Base-by-base conservation (phyloP, 148 eudicot species). In the Camellia japonica region DNA sequence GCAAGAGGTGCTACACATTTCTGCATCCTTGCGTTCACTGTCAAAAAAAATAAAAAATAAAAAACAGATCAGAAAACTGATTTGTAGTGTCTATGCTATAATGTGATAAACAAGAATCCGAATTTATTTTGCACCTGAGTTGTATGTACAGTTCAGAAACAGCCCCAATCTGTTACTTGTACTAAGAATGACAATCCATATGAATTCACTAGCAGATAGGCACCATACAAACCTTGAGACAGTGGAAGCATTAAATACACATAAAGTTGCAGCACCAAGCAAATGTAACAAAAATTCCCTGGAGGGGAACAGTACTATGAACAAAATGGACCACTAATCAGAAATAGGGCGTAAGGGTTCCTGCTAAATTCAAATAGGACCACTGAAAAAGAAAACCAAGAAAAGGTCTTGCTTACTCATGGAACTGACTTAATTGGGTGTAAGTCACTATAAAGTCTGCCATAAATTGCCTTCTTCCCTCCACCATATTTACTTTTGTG, bases 11-110 rank as follows among this genome's bases (percentile, higher is more conserved):
- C 52, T 5, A 49, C 52, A 4, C 52, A 3, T 49, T 49, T 41
- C 49, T 12, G 47, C 71, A 68, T 18, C 3, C 68, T 68, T 41
- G n/a, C 71, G 43, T 68, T 68, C 71, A 49, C 52, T 68, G 71
- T 68, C 49, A 41, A 42, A 43, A 68, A 4, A 42, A 41, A 42
- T 5, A 68, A 4, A 42, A 68, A 68, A 68, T 7, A 18, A 42
- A 42, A 2, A 42, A 68, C 23, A 65, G 38, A 20, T 20, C 68
- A 65, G 4, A 19, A 2, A 7, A 65, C 42, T 65, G 42, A 41
- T 11, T 10, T 38, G 16, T 9, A 67, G 4, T 7, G 43, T 0
- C 5, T 15, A 43, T 6, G 23, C 7, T 41, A 18, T 8, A 42
- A 41, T 43, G 10, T 11, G 47, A 43, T 12, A 43, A 68, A 41